These are phyloP conservation scores for Aspergillus puulaauensis DNA, from an alignment of 2,329 filamentous ascomycete genomes.

Conservation along the genomic window DNA sequence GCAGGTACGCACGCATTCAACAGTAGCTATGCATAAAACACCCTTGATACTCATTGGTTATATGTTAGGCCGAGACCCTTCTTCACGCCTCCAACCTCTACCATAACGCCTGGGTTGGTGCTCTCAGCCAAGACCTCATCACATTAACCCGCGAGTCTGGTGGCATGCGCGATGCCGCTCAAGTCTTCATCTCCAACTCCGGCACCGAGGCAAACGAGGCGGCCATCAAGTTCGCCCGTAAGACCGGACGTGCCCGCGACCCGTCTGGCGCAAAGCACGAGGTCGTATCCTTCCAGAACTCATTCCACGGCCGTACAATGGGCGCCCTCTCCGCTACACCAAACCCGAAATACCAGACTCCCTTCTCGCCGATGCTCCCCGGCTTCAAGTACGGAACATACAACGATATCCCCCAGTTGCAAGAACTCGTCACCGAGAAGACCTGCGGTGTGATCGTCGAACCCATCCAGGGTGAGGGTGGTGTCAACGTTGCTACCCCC, in stretches of 20 bases:
- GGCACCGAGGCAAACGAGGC: slow-evolving; percentile 97
- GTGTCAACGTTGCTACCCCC: slow-evolving; percentile 77
- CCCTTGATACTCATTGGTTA: not conserved
- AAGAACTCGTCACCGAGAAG: slow-evolving; percentile 72
- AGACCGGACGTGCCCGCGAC: slow-evolving; percentile 75
- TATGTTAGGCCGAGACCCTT: slow-evolving; percentile 64
- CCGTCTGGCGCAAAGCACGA: slow-evolving; percentile 74
- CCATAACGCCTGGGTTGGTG: slow-evolving; percentile 93
- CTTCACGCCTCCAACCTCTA: slow-evolving; percentile 95
- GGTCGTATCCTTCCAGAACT: slow-evolving; percentile 84
- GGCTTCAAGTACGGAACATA: slow-evolving; percentile 84
- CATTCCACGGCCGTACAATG: slow-evolving; percentile 97
- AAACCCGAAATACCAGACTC: slow-evolving; percentile 95
- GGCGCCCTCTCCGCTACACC: slow-evolving; percentile 92
- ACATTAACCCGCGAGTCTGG: slow-evolving; percentile 76
- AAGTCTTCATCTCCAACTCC: slow-evolving; percentile 93
- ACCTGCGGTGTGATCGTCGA: slow-evolving; percentile 96
- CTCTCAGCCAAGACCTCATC: slow-evolving; percentile 80
- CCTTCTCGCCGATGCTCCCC: slow-evolving; percentile 92
- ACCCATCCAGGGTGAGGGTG: slow-evolving; percentile 96
- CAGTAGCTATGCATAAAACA: not conserved
- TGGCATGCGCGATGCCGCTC: slow-evolving; percentile 74
- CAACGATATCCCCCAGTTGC: slow-evolving; percentile 75
- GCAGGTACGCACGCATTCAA: slow-evolving; percentile 57
- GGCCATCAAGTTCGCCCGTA: slow-evolving; percentile 93